phyloP scores from a whole-genome alignment of 306 rosid genomes.

The Fragaria ananassa region DNA sequence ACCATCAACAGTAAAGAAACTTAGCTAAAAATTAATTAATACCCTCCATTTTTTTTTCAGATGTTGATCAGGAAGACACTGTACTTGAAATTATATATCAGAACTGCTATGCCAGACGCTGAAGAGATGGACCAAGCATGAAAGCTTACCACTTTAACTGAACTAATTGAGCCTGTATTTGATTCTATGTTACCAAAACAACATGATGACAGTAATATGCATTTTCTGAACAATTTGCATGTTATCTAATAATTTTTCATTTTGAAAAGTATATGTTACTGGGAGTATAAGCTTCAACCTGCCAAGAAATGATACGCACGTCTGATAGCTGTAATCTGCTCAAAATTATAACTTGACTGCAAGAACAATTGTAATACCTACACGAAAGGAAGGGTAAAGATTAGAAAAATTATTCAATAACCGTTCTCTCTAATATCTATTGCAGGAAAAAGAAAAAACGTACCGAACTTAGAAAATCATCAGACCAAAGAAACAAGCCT shows the following conservation, averaged over 20 bases:
- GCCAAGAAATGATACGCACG: not conserved
- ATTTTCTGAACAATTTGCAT: not conserved
- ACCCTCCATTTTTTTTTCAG: not conserved
- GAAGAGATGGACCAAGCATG: not conserved
- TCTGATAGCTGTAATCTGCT: not conserved
- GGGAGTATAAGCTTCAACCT: not conserved
- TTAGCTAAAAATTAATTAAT: not conserved
- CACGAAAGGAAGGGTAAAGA: not conserved
- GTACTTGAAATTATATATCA: not conserved
- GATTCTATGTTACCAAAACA: not conserved
- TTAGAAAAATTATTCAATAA: not conserved
- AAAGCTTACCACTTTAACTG: not conserved
- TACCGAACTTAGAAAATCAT: not conserved
- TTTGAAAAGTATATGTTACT: too few relatives aligned
- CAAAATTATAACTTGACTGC: not conserved
- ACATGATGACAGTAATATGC: not conserved
- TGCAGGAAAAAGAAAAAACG: not conserved
- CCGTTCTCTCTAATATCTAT: not conserved
- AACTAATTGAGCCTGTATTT: not conserved
- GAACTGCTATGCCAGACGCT: not conserved
- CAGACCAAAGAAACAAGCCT: not conserved
- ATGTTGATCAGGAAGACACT: not conserved
- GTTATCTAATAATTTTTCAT: not conserved
- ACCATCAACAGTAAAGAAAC: not conserved
- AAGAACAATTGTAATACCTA: not conserved